phyloP scores from a whole-genome alignment of 83 land plant genomes.

The Thuja plicata region DNA sequence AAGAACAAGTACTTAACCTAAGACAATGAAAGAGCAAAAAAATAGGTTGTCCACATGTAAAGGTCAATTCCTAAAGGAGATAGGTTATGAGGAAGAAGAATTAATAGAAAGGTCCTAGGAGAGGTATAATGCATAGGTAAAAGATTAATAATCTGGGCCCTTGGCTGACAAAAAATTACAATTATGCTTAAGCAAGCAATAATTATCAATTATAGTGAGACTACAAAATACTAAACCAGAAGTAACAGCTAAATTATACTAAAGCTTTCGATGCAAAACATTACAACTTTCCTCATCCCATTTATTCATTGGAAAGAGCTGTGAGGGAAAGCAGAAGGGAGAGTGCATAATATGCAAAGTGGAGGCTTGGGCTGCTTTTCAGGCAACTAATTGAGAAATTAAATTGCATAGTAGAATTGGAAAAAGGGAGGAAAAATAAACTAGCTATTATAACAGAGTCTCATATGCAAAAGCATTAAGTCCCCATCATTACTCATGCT shows the following conservation, averaged over 20 bases:
- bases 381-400: not conserved
- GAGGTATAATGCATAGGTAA: not conserved
- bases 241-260: not conserved
- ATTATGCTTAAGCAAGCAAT: not conserved
- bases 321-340: not conserved
- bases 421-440: not conserved
- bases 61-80: not conserved
- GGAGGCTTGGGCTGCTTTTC: not conserved
- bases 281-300: not conserved
- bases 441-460: not conserved
- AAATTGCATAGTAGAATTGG: not conserved
- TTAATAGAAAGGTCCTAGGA: not conserved
- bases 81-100: not conserved
- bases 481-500: not conserved
- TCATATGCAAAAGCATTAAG: not conserved
- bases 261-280: not conserved
- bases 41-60: not conserved
- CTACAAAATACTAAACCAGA: not conserved
- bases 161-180: not conserved
- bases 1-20: not conserved
- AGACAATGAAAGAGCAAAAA: not conserved
- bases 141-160: not conserved
- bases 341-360: not conserved
- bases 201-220: not conserved
- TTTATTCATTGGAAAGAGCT: not conserved